Evolutionary conservation across 345 rosid genomes (phyloP), one percentile per base, ranked within the genome.

Genomic region (Populus tremula): DNA sequence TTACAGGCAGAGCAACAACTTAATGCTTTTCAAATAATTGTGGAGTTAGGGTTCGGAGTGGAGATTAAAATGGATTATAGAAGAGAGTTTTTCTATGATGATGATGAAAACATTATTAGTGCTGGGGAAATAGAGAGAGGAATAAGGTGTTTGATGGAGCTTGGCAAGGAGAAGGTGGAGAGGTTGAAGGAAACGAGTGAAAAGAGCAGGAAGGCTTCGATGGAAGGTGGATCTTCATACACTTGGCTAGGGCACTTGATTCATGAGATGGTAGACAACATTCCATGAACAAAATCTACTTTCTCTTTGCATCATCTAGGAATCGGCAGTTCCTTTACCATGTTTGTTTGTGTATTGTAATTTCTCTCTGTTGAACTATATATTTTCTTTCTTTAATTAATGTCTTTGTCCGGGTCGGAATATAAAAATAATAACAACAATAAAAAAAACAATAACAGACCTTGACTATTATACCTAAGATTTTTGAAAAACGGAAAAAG

Each of bases 1-100:
- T 17, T 76, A 47, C 45, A 66, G 6, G 49, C 49, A 5, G 78
- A 76, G 61, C 78, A 76, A n/a, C 72, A 76, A 2, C 36, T 76
- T 4, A 53, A 47, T 23, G 78, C 72, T 13, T 76, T 76, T 17
- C n/a, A n/a, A 6, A 13, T 76, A 53, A 36, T 76, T 35, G 71
- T 17, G 5, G 78, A 76, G 14, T 10, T 76, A 6, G 69, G 69
- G 2, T 62, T 74, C 4, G 77, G 70, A 0, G 43, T 29, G 10
- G 70, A 27, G 4, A 64, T 47, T 27, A 31, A 71, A 54, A 8
- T 71, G 59, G 65, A 53, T 54, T 71, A 53, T 0, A 18, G 45
- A 27, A 53, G 11, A 2, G 75, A 53, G 0, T 9, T 67, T 21
- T 0, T 17, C 4, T 9, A 0, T 38, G 70, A 56, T 21, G 47